Conservation (phyloP, 441 rosid genomes). For the Gossypium gossypioides region DNA sequence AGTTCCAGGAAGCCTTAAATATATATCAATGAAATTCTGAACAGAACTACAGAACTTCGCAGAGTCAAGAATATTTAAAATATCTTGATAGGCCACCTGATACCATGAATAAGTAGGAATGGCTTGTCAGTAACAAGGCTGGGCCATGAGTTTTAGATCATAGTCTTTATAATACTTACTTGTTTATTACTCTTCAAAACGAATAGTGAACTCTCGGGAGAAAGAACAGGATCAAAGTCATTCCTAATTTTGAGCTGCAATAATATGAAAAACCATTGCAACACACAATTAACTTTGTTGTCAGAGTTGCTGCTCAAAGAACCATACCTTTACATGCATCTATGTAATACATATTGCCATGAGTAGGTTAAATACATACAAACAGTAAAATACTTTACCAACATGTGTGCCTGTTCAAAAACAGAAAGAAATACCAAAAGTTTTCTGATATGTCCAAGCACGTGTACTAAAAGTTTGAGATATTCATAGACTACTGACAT, state of each 20-base stretch:
- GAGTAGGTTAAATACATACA: not conserved
- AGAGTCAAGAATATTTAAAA: conserved; percentile 72
- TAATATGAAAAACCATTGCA: conserved; percentile 7
- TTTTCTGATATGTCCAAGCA: not conserved
- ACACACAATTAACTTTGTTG: conserved; percentile 9
- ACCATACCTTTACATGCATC: not conserved
- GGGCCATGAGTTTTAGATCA: conserved; percentile 1
- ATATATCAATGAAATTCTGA: conserved; percentile 90
- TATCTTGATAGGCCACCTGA: conserved; percentile 86
- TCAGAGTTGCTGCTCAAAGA: not conserved
- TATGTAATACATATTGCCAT: not conserved
- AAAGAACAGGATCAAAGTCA: conserved; percentile 99
- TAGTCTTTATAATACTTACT: conserved; percentile 39
- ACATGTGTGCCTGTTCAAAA: not conserved
- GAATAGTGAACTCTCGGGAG: conserved; percentile 98
- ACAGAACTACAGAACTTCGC: conserved; percentile 75
- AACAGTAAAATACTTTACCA: not conserved
- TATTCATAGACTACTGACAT: conserved; percentile 49
- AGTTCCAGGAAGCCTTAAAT: conserved; percentile 78
- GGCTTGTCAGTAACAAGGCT: conserved; percentile 20
- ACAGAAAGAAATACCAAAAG: not conserved
- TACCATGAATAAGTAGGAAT: conserved; percentile 12
- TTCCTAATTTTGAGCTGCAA: conserved; percentile 93
- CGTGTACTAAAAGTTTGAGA: not conserved
- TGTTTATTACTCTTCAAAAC: conserved; percentile 89